Conservation (phyloP, 139 green algal species). For the Chlamydomonas asymmetrica region DNA sequence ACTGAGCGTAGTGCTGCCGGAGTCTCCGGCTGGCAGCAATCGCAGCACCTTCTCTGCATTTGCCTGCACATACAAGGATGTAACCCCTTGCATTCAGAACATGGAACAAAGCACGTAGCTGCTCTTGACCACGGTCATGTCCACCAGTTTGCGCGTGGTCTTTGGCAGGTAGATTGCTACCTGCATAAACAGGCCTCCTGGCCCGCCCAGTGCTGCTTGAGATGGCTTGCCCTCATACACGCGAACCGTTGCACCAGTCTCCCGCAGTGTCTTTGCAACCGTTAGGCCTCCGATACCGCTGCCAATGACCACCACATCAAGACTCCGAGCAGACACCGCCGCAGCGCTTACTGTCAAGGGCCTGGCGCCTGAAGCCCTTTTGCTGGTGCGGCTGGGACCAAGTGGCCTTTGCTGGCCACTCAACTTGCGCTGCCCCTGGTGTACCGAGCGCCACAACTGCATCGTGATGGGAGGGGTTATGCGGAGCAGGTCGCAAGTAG, state of each 20-base stretch:
- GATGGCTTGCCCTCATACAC: neutral
- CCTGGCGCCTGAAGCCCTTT: no score
- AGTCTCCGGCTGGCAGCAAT: neutral
- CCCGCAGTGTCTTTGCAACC: neutral
- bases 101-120: neutral
- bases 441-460: no score
- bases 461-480: no score
- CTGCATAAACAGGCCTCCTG: neutral
- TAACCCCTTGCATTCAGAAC: neutral
- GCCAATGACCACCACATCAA: neutral
- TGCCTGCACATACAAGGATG: neutral
- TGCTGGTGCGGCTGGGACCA: no score
- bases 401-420: no score
- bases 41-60: neutral
- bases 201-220: neutral
- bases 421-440: no score
- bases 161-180: neutral
- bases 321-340: no score
- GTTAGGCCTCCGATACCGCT: neutral
- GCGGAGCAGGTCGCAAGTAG: no score
- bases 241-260: neutral
- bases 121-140: neutral
- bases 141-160: neutral
- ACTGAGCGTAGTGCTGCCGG: neutral
- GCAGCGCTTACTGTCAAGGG: no score